phyloP scores from a whole-genome alignment of 2,329 filamentous ascomycete genomes.

The Epichloe glyceriae region DNA sequence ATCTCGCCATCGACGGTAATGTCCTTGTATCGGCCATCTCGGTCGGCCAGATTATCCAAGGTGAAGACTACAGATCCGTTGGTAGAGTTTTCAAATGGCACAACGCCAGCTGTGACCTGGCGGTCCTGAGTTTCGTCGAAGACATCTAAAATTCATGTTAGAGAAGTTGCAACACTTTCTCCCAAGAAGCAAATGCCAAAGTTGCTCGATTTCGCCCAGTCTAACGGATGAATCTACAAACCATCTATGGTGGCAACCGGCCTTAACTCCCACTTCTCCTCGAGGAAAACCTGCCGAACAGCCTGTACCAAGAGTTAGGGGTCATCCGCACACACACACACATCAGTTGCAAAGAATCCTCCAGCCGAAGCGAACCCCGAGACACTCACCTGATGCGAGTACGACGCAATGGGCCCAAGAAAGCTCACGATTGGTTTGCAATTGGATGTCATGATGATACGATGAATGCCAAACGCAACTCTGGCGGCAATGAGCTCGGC shows the following conservation, averaged over 20 bases:
- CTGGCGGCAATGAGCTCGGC: background rate
- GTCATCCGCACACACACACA: background rate
- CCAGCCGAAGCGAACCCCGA: background rate
- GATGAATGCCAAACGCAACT: background rate
- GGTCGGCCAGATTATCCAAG: slow-evolving; percentile 76
- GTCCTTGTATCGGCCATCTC: slow-evolving; percentile 47
- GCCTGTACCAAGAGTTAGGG: slow-evolving; percentile 24
- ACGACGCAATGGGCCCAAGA: slow-evolving; percentile 35
- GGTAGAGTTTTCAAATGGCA: slow-evolving; percentile 92
- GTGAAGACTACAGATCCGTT: slow-evolving; percentile 89
- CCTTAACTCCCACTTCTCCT: slow-evolving; percentile 32
- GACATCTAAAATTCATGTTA: slow-evolving; percentile 43
- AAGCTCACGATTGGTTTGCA: slow-evolving; percentile 32
- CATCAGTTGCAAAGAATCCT: background rate
- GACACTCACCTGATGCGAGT: slow-evolving; percentile 35
- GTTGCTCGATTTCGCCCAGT: background rate
- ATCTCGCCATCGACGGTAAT: slow-evolving; percentile 70
- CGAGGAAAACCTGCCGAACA: slow-evolving; percentile 33
- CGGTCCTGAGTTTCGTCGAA: slow-evolving; percentile 65
- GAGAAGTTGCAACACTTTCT: background rate
- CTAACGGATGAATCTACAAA: slow-evolving; percentile 12
- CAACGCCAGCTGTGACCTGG: slow-evolving; percentile 57
- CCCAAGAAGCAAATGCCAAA: background rate
- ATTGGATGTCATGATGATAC: slow-evolving; percentile 14
- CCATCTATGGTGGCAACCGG: slow-evolving; percentile 40